Percentiles rank a stretch among this genome's conserved stretches.
phyloP scores from a whole-genome alignment of 176 grass and related monocot genomes.

The Cenchrus americanus region DNA sequence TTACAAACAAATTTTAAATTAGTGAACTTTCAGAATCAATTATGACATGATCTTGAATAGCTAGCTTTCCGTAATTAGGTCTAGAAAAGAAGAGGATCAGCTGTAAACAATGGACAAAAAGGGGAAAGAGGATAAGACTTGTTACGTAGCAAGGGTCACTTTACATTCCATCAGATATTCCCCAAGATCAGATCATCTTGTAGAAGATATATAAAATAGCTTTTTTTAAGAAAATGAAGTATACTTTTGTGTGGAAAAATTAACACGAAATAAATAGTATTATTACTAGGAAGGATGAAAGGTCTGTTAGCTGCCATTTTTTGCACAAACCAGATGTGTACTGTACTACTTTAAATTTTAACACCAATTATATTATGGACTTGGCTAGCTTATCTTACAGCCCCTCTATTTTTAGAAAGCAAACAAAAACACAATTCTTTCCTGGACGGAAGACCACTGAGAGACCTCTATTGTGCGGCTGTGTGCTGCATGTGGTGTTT shows the following conservation, averaged over 20 bases:
- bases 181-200: constrained; percentile 28
- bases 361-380: too few relatives aligned
- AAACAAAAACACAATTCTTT: too few relatives aligned
- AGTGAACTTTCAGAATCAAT: constrained; percentile 19
- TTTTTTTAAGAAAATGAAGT: neutral
- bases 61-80: constrained; percentile 25
- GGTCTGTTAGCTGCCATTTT: neutral
- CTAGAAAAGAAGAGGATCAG: constrained; percentile 6
- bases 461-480: too few relatives aligned
- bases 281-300: neutral
- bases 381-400: too few relatives aligned
- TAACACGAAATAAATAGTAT: neutral
- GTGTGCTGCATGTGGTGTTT: too few relatives aligned
- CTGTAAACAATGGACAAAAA: constrained; percentile 29
- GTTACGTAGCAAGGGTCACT: constrained; percentile 40
- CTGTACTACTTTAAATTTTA: neutral
- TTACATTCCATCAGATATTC: constrained; percentile 54
- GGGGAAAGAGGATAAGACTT: constrained; percentile 5
- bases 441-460: too few relatives aligned
- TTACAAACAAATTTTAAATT: neutral
- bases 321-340: neutral
- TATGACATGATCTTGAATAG: constrained; percentile 2
- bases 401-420: too few relatives aligned
- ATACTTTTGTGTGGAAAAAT: neutral
- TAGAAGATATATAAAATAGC: neutral